phyloP scores from a whole-genome alignment of 2,329 filamentous ascomycete genomes.

The Byssoonygena ceratinophila region DNA sequence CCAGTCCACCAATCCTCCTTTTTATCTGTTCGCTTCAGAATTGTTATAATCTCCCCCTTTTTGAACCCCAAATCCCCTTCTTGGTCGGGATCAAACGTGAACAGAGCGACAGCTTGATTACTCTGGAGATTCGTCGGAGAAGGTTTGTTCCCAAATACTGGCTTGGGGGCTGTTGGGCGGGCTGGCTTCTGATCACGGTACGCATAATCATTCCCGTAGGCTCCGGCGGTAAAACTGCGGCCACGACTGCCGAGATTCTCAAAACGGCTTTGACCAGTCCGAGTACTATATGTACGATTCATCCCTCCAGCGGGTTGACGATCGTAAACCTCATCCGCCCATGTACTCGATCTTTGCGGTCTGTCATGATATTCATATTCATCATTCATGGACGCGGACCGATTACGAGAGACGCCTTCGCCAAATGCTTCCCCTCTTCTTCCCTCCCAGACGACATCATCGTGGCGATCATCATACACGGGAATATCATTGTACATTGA shows the following conservation, averaged over 20 bases:
- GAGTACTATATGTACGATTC: slow-evolving; percentile 27
- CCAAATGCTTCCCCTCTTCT: slow-evolving; percentile 59
- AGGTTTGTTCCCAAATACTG: slow-evolving; percentile 54
- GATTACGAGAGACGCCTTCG: slow-evolving; percentile 50
- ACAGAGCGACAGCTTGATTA: slow-evolving; percentile 83
- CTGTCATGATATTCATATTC: slow-evolving; percentile 49
- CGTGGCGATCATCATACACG: slow-evolving; percentile 72
- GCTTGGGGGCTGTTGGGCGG: slow-evolving; percentile 79
- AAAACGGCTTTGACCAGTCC: slow-evolving; percentile 28
- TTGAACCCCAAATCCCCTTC: slow-evolving; percentile 89
- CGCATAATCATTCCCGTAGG: slow-evolving; percentile 40
- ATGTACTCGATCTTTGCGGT: slow-evolving; percentile 39
- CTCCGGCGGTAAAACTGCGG: slow-evolving; percentile 22
- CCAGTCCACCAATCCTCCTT: slow-evolving; percentile 98
- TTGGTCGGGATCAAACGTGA: slow-evolving; percentile 89
- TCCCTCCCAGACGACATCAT: slow-evolving; percentile 76
- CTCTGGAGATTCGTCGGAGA: slow-evolving; percentile 32
- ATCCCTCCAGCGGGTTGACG: slow-evolving; percentile 26
- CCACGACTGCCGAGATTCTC: slow-evolving; percentile 19
- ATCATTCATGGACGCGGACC: slow-evolving; percentile 44
- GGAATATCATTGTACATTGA: slow-evolving; percentile 88
- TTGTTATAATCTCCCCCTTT: slow-evolving; percentile 93
- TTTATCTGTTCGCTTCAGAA: slow-evolving; percentile 86
- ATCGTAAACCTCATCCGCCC: slow-evolving; percentile 42
- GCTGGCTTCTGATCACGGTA: slow-evolving; percentile 57